phyloP scores from a whole-genome alignment of 208 protist species.

The Leishmania amazonensis region DNA sequence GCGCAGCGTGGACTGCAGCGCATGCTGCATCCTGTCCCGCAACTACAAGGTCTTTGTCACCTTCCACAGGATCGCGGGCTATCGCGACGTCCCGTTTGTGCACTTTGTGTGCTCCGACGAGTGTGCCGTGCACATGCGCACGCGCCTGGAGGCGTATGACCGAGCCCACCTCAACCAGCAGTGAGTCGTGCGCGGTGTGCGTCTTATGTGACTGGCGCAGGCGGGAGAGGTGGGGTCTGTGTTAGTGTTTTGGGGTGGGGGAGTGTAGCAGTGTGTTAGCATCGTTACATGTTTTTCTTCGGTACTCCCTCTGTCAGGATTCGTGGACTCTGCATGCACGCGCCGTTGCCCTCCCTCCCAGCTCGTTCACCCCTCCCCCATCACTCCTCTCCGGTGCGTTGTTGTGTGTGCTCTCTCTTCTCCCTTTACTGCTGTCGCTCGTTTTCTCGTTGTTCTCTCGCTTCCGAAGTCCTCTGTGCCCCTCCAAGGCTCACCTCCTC shows the following conservation, averaged over 20 bases:
- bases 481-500: neutral
- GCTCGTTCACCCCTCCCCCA: neutral
- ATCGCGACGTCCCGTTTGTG: slow-evolving; percentile 60
- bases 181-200: neutral
- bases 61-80: slow-evolving; percentile 53
- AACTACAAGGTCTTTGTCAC: slow-evolving; percentile 61
- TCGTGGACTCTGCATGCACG: neutral
- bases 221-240: neutral
- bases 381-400: neutral
- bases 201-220: neutral
- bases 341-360: too few species aligned
- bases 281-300: neutral
- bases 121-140: slow-evolving; percentile 55
- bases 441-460: neutral
- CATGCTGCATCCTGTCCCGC: slow-evolving; percentile 63
- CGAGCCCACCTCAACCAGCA: slow-evolving; percentile 9
- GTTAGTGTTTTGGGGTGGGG: neutral
- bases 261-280: neutral
- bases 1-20: slow-evolving; percentile 69
- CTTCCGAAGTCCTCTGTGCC: neutral
- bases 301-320: neutral
- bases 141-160: slow-evolving; percentile 59
- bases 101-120: slow-evolving; percentile 68
- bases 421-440: too few species aligned
- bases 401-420: too few species aligned